phyloP scores from a whole-genome alignment of 2,329 filamentous ascomycete genomes.

The Phoma sp. region DNA sequence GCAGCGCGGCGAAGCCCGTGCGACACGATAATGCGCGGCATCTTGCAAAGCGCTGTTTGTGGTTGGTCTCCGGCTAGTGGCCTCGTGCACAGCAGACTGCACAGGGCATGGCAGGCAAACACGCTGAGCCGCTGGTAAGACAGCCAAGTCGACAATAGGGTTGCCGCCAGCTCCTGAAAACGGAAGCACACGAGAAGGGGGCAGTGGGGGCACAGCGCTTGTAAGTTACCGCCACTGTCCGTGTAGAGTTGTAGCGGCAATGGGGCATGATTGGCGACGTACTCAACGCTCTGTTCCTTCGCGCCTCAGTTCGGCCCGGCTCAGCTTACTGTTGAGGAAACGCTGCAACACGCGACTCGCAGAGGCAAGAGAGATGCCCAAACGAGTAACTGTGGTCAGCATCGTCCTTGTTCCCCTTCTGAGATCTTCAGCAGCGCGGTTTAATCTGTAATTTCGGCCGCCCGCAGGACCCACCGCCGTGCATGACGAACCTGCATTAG shows the following conservation, averaged over 20 bases:
- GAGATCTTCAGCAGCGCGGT: slow-evolving; percentile 9
- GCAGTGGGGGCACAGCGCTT: slow-evolving; percentile 2
- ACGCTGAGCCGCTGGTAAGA: slow-evolving; percentile 3
- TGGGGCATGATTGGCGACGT: slow-evolving; percentile 2
- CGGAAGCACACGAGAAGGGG: background rate
- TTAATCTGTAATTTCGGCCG: slow-evolving; percentile 12
- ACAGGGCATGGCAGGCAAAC: slow-evolving; percentile 7
- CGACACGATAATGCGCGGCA: slow-evolving; percentile 1
- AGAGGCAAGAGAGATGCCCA: background rate
- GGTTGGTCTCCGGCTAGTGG: background rate
- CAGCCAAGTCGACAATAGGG: slow-evolving; percentile 12
- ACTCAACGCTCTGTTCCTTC: background rate
- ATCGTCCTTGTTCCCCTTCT: slow-evolving; percentile 6
- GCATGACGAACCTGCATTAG: slow-evolving; percentile 13
- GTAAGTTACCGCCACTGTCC: slow-evolving; percentile 6
- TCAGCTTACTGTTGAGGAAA: background rate
- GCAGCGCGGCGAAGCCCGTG: slow-evolving; percentile 16
- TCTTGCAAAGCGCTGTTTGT: slow-evolving; percentile 4
- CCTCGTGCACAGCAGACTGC: slow-evolving; percentile 6
- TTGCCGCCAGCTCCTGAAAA: slow-evolving; percentile 4
- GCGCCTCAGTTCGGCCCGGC: slow-evolving; percentile 1
- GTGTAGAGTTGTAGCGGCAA: slow-evolving; percentile 5
- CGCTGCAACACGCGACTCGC: background rate
- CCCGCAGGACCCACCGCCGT: slow-evolving; percentile 11
- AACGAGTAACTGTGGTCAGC: background rate